A percentile compares a stretch with the other conserved stretches of the same genome.
These are phyloP conservation scores for Glonium stellatum DNA, from an alignment of 495 filamentous ascomycete species.

Conservation along the genomic window DNA sequence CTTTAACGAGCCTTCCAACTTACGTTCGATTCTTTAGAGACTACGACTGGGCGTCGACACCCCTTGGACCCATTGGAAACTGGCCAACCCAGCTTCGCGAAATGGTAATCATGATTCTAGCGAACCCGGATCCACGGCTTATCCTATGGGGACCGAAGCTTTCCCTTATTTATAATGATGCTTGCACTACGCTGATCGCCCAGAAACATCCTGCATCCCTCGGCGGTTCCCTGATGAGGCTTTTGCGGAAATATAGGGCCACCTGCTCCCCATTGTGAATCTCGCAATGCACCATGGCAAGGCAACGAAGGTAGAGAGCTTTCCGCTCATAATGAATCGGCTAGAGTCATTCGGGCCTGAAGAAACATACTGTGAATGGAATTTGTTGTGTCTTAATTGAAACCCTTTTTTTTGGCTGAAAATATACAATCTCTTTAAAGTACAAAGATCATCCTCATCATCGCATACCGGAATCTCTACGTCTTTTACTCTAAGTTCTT, in stretches of 20 bases:
- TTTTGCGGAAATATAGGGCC: not conserved
- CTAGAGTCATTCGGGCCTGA: not conserved
- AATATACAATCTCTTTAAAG: not conserved
- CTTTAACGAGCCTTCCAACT: not conserved
- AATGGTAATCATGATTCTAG: not conserved
- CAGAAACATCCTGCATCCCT: not conserved
- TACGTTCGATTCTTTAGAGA: not conserved
- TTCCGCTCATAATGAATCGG: not conserved
- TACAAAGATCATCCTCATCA: not conserved
- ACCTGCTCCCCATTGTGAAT: not conserved
- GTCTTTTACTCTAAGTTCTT: no score
- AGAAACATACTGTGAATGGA: not conserved
- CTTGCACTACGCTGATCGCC: not conserved
- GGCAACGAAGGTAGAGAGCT: not conserved
- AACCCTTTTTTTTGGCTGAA: no score
- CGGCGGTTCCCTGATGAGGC: not conserved
- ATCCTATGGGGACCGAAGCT: not conserved
- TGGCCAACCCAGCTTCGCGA: not conserved
- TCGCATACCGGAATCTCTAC: no score
- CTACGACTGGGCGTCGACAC: not conserved
- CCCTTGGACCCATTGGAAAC: not conserved
- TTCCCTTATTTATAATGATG: not conserved
- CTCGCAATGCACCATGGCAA: not conserved
- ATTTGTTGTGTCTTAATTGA: not conserved
- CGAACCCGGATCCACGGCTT: not conserved